Evolutionary conservation across 1,284 basidiomycete genomes (phyloP).

Genomic region (Mycena sp.): DNA sequence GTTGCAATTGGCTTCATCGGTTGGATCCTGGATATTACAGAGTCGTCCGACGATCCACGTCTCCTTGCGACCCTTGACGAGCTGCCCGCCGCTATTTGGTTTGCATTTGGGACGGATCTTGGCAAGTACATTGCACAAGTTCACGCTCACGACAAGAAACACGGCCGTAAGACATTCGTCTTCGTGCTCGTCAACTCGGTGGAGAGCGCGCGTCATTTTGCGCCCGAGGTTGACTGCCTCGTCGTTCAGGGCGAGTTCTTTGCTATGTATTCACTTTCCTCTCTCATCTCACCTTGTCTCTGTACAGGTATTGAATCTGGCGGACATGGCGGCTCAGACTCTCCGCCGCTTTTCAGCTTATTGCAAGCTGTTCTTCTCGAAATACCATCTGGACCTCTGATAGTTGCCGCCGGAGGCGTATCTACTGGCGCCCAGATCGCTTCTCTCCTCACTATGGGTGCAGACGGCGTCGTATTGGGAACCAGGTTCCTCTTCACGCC

Average conservation of each 20-base stretch:
- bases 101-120: constrained; percentile 45
- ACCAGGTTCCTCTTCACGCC: constrained; percentile 64
- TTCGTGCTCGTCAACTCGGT: constrained; percentile 48
- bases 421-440: constrained; percentile 59
- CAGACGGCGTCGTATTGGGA: constrained; percentile 59
- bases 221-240: constrained; percentile 46
- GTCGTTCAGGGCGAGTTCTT: constrained; percentile 46
- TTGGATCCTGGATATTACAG: constrained; percentile 44
- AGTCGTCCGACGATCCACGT: constrained; percentile 40
- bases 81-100: constrained; percentile 40
- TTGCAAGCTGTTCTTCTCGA: constrained; percentile 55
- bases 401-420: constrained; percentile 56
- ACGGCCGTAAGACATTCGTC: constrained; percentile 40
- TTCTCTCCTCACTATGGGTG: constrained; percentile 58
- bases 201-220: constrained; percentile 42
- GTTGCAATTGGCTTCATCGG: constrained; percentile 45
- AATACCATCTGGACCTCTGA: constrained; percentile 47
- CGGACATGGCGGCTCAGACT: constrained; percentile 62
- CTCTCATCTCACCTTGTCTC: not conserved
- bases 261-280: not conserved
- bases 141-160: constrained; percentile 37
- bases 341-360: constrained; percentile 61
- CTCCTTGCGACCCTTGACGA: constrained; percentile 40
- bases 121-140: constrained; percentile 43
- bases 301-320: constrained; percentile 66